Conservation (phyloP, 2,329 filamentous ascomycete genomes). For the Fusarium protoensiforme region DNA sequence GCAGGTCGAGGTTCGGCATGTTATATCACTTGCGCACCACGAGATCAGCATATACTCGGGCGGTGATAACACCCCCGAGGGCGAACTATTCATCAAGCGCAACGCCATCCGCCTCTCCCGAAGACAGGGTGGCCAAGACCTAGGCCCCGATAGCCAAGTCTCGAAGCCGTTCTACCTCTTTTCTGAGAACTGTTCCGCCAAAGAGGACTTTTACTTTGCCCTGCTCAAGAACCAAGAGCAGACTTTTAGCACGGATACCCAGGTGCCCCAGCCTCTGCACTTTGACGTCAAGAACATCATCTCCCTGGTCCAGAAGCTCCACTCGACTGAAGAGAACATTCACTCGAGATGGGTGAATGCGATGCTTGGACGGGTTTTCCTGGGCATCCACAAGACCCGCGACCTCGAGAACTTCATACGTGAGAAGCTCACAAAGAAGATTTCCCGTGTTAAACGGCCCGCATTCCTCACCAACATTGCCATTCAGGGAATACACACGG, state of each 20-base stretch:
- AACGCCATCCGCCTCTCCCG: slow-evolving; percentile 88
- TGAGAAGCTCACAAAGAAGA: slow-evolving; percentile 94
- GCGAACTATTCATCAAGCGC: slow-evolving; percentile 94
- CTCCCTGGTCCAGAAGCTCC: slow-evolving; percentile 86
- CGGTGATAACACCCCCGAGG: slow-evolving; percentile 81
- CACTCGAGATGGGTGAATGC: slow-evolving; percentile 96
- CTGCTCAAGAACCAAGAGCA: slow-evolving; percentile 86
- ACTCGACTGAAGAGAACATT: slow-evolving; percentile 90
- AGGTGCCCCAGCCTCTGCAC: slow-evolving; percentile 74
- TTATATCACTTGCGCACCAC: slow-evolving; percentile 92
- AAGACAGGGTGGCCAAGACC: slow-evolving; percentile 65
- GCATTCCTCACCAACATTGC: slow-evolving; percentile 87
- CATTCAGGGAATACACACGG: slow-evolving; percentile 86
- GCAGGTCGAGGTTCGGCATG: slow-evolving; percentile 94
- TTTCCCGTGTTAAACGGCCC: slow-evolving; percentile 91
- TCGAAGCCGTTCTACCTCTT: slow-evolving; percentile 94
- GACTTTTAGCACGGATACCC: slow-evolving; percentile 64
- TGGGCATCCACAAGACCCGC: slow-evolving; percentile 86
- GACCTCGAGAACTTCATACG: slow-evolving; percentile 83
- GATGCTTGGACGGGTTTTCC: slow-evolving; percentile 86
- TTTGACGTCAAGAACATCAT: slow-evolving; percentile 91
- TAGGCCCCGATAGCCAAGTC: slow-evolving; percentile 64
- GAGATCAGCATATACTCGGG: slow-evolving; percentile 87
- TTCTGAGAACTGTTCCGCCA: slow-evolving; percentile 93
- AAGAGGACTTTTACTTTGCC: slow-evolving; percentile 98